phyloP scores from a whole-genome alignment of 2,329 filamentous ascomycete species.

The Fulvia fulva region DNA sequence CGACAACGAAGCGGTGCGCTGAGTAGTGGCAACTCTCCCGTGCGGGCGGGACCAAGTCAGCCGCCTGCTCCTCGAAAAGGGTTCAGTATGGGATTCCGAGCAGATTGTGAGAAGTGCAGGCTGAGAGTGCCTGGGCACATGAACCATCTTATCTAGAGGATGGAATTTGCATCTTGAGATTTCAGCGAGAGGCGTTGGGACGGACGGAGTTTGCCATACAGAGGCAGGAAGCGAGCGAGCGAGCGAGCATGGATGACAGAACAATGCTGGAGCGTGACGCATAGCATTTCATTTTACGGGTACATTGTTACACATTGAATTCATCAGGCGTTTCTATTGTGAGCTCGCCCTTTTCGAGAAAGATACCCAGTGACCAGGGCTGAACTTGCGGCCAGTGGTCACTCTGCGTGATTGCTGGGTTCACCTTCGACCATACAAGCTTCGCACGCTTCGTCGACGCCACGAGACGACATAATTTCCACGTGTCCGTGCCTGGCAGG shows the following conservation, averaged over 20 bases:
- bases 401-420: neutral
- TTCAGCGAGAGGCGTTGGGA: slow-evolving; percentile 17
- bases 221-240: neutral
- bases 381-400: slow-evolving; percentile 5
- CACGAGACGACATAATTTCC: neutral
- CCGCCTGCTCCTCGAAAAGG: slow-evolving; percentile 30
- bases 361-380: slow-evolving; percentile 4
- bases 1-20: slow-evolving; percentile 35
- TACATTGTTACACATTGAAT: neutral
- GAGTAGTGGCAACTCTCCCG: slow-evolving; percentile 29
- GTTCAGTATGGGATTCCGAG: slow-evolving; percentile 47
- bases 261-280: neutral
- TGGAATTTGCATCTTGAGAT: slow-evolving; percentile 1
- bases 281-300: neutral
- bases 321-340: neutral
- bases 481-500: neutral
- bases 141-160: slow-evolving; percentile 7
- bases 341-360: neutral
- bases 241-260: slow-evolving; percentile 1
- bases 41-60: slow-evolving; percentile 11
- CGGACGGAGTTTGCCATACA: neutral
- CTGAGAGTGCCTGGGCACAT: slow-evolving; percentile 48
- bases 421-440: neutral
- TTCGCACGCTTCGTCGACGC: neutral
- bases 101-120: slow-evolving; percentile 49